Conservation (phyloP, 2,329 filamentous ascomycete genomes). For the Arthroderma sp. region DNA sequence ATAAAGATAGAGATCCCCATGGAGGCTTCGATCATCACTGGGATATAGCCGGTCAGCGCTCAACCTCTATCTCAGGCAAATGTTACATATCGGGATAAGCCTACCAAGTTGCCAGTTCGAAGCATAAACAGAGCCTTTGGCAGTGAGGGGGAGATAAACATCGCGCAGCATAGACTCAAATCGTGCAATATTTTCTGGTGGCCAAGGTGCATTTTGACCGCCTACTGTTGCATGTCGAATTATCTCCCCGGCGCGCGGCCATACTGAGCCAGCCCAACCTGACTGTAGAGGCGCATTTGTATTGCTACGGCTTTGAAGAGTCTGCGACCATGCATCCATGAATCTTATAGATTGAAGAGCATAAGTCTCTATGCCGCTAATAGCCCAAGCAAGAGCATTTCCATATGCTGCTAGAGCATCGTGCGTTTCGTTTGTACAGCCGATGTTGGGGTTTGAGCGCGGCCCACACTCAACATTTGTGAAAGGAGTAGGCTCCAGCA, state of each 20-base stretch:
- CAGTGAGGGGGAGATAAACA: constrained; percentile 16
- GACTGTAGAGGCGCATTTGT: constrained; percentile 19
- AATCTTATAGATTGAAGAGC: constrained; percentile 16
- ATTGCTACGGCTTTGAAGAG: constrained; percentile 15
- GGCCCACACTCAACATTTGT: constrained; percentile 17
- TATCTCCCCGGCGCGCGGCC: constrained; percentile 18
- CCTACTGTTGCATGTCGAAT: constrained; percentile 18
- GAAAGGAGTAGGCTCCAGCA: constrained; percentile 5
- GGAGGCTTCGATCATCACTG: constrained; percentile 15
- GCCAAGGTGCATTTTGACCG: constrained; percentile 15
- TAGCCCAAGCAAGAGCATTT: constrained; percentile 17
- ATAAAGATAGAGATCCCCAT: constrained; percentile 16
- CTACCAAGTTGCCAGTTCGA: constrained; percentile 19
- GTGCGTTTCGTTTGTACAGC: constrained; percentile 16
- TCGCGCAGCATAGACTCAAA: constrained; percentile 17
- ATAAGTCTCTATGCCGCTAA: constrained; percentile 13
- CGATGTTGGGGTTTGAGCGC: constrained; percentile 16
- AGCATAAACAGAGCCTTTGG: constrained; percentile 10
- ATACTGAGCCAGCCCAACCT: constrained; percentile 17
- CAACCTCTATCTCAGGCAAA: constrained; percentile 4
- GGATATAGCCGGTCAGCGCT: background rate
- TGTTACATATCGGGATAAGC: constrained; percentile 3
- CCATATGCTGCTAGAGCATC: constrained; percentile 19
- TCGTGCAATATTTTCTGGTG: constrained; percentile 9
- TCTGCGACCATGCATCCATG: constrained; percentile 18